Conservation (phyloP, 345 rosid genomes). For the Leavenworthia alabamica region DNA sequence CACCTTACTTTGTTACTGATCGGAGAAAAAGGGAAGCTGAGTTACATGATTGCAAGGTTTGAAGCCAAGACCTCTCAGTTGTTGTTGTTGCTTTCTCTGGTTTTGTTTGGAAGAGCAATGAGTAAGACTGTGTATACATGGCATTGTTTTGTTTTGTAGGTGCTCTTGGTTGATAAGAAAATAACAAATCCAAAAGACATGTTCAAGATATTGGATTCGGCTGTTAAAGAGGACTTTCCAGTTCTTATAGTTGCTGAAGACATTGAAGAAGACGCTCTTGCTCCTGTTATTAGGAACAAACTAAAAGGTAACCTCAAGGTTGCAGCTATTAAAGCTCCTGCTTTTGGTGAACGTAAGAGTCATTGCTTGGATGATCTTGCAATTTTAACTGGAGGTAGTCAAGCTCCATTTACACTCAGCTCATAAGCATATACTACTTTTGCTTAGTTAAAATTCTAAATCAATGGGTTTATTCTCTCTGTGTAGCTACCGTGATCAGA, state of each 20-base stretch:
- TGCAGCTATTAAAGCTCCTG: slow-evolving; percentile 86
- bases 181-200: slow-evolving; percentile 71
- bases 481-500: slow-evolving; percentile 74
- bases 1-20: slow-evolving; percentile 77
- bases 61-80: not conserved
- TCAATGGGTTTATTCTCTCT: not conserved
- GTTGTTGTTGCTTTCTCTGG: not conserved
- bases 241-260: slow-evolving; percentile 74
- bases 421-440: not conserved
- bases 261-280: slow-evolving; percentile 71
- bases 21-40: slow-evolving; percentile 57
- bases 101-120: slow-evolving; percentile 25
- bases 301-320: slow-evolving; percentile 69
- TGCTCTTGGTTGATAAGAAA: slow-evolving; percentile 82
- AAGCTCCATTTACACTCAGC: not conserved
- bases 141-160: slow-evolving; percentile 44
- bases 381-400: slow-evolving; percentile 82
- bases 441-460: slow-evolving; percentile 3
- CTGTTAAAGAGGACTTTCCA: slow-evolving; percentile 79
- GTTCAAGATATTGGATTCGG: slow-evolving; percentile 77
- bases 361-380: slow-evolving; percentile 88
- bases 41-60: slow-evolving; percentile 76
- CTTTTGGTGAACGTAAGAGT: slow-evolving; percentile 86
- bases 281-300: slow-evolving; percentile 78
- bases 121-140: slow-evolving; percentile 27